Evolutionary conservation across 2,329 filamentous ascomycete genomes (phyloP).

Genomic region (Daldinia eschscholtzii): DNA sequence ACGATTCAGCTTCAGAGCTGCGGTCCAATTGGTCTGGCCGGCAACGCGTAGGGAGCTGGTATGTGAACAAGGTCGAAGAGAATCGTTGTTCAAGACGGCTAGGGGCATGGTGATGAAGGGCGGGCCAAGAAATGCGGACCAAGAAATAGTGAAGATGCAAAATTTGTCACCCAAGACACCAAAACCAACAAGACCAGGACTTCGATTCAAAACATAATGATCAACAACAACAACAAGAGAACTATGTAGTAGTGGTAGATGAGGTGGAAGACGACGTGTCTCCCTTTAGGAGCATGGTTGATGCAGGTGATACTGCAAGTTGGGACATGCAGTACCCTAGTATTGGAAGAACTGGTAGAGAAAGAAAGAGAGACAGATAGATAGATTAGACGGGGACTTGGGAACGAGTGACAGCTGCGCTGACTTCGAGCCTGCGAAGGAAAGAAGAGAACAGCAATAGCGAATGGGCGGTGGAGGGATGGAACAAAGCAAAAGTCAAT

Average conservation of each 20-base stretch:
- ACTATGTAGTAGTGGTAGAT: constrained; percentile 43
- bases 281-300: constrained; percentile 39
- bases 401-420: constrained; percentile 33
- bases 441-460: constrained; percentile 27
- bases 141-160: constrained; percentile 49
- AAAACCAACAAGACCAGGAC: constrained; percentile 54
- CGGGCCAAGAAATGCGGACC: constrained; percentile 50
- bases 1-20: constrained; percentile 48
- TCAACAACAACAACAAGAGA: constrained; percentile 48
- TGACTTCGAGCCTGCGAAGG: constrained; percentile 37
- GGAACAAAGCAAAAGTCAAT: constrained; percentile 8
- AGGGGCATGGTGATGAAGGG: constrained; percentile 51
- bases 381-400: constrained; percentile 1
- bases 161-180: constrained; percentile 59
- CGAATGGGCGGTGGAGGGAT: constrained; percentile 6
- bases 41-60: constrained; percentile 56
- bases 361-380: constrained; percentile 27
- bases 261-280: constrained; percentile 35
- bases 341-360: constrained; percentile 16
- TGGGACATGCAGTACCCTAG: constrained; percentile 39
- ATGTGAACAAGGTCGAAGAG: constrained; percentile 52
- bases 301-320: constrained; percentile 43
- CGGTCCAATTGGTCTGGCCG: constrained; percentile 56
- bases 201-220: constrained; percentile 58
- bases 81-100: constrained; percentile 47